These are phyloP conservation scores for Saccharomycopsis hybrid DNA, from an alignment of 1,139 yeast species.

Conservation along the genomic window DNA sequence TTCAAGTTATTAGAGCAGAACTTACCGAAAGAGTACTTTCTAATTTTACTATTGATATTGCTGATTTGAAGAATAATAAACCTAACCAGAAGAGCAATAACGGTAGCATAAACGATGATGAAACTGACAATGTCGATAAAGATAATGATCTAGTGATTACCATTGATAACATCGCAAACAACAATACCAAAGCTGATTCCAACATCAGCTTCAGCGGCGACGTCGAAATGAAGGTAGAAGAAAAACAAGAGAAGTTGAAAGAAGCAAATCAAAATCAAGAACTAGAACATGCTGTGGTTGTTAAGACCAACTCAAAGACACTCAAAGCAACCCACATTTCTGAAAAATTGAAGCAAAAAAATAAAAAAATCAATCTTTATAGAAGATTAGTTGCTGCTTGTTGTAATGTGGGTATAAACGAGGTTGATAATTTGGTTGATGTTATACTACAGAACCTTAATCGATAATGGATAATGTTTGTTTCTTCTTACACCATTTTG, in stretches of 20 bases:
- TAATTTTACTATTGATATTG: constrained; percentile 27
- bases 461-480: background rate
- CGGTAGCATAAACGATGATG: constrained; percentile 3
- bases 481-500: too few species aligned
- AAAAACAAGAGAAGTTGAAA: background rate
- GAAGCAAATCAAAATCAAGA: background rate
- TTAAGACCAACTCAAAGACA: too few species aligned
- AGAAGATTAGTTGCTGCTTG: constrained; percentile 75
- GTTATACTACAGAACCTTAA: constrained; percentile 30
- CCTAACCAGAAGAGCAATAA: too few species aligned
- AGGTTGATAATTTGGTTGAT: constrained; percentile 55
- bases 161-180: constrained; percentile 1
- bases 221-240: constrained; percentile 30
- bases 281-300: too few species aligned
- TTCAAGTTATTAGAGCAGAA: constrained; percentile 43
- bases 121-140: background rate
- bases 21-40: constrained; percentile 40
- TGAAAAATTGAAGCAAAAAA: constrained; percentile 1
- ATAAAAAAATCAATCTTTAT: constrained; percentile 65
- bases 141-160: background rate
- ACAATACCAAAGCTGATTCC: background rate
- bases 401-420: constrained; percentile 74
- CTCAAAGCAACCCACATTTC: too few species aligned
- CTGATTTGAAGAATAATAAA: background rate
- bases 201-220: too few species aligned